A percentile compares a stretch with the other conserved stretches of the same genome.
These are phyloP conservation scores for Neurospora crassa DNA, from an alignment of 2,329 filamentous ascomycete genomes.

Conservation along the genomic window DNA sequence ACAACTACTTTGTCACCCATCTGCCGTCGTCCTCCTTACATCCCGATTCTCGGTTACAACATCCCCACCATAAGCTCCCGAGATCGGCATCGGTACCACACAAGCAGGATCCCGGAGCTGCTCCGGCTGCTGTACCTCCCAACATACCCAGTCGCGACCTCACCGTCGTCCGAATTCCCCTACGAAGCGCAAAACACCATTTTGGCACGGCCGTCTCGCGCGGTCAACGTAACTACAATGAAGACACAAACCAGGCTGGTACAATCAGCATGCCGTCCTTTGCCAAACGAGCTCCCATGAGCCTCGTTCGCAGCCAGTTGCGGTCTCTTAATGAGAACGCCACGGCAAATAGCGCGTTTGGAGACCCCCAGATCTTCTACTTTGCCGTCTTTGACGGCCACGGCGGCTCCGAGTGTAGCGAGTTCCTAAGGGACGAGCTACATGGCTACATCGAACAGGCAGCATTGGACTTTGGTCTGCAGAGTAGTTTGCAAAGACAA, in stretches of 20 bases:
- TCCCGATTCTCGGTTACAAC: constrained; percentile 62
- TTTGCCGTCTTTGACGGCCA: constrained; percentile 96
- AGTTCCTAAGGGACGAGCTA: constrained; percentile 73
- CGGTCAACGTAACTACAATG: constrained; percentile 80
- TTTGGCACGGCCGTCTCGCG: constrained; percentile 74
- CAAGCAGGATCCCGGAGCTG: constrained; percentile 41
- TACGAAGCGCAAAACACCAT: constrained; percentile 91
- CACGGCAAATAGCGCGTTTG: constrained; percentile 65
- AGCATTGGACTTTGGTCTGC: constrained; percentile 64
- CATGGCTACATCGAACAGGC: constrained; percentile 85
- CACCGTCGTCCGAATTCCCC: constrained; percentile 88
- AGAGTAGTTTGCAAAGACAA: constrained; percentile 55
- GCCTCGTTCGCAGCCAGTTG: constrained; percentile 33
- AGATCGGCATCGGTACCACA: constrained; percentile 78
- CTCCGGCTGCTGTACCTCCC: constrained; percentile 48
- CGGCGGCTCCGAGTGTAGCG: constrained; percentile 79
- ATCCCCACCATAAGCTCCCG: constrained; percentile 74
- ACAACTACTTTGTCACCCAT: constrained; percentile 96
- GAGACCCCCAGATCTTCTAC: constrained; percentile 95
- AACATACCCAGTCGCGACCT: constrained; percentile 61
- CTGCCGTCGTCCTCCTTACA: constrained; percentile 88
- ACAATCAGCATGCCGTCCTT: constrained; percentile 91
- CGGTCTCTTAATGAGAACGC: constrained; percentile 50
- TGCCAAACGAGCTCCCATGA: constrained; percentile 69
- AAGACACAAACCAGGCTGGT: constrained; percentile 89